Evolutionary conservation across 345 rosid species (phyloP), one percentile per base, ranked within the genome.

Genomic region (Linum tenue): DNA sequence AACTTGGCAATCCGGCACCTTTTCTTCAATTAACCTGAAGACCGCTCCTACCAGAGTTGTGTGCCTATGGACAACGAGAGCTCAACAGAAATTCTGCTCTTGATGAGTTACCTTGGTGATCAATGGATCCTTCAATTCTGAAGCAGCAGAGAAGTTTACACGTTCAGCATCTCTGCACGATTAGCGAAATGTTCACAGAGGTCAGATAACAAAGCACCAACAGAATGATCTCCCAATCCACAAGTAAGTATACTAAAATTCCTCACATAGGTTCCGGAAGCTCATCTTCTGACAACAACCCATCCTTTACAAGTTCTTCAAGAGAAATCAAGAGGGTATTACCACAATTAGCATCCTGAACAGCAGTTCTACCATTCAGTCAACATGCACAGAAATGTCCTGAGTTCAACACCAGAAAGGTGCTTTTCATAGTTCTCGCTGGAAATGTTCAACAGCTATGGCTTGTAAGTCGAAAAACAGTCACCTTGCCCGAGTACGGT

Each of bases 291-390:
- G 59, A 59, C 57, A 92, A 70, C 72, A 92, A 82, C 35, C 97
- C 96, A 67, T 90, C 97, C 67, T 80, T 85, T 0, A 88, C 91
- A 64, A 90, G 96, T 87, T 92, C 96, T 55, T 85, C 94, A 37
- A 92, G 89, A 40, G 97, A 92, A 78, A 92, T 92, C 83, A 92
- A 82, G 64, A 92, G 80, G 17, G 89, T 85, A 57, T 86, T 92
- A 37, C 97, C 98, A 73, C 97, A 92, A 73, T 92, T 90, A 37
- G 98, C 98, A 77, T 92, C 98, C 98, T 92, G 79, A 51, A 73
- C 31, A 22, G 69, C 31, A 50, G 53, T 48, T 48, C 14, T 22
- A 10, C 58, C 59, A 57, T 58, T 12, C 37, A 37, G 67, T 3
- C 22, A 31, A 15, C 22, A 51, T n/a, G 37, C 39, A 5, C 11